Conservation (phyloP, 108 stramenopile genomes). For the Cylindrotheca fusiformis region DNA sequence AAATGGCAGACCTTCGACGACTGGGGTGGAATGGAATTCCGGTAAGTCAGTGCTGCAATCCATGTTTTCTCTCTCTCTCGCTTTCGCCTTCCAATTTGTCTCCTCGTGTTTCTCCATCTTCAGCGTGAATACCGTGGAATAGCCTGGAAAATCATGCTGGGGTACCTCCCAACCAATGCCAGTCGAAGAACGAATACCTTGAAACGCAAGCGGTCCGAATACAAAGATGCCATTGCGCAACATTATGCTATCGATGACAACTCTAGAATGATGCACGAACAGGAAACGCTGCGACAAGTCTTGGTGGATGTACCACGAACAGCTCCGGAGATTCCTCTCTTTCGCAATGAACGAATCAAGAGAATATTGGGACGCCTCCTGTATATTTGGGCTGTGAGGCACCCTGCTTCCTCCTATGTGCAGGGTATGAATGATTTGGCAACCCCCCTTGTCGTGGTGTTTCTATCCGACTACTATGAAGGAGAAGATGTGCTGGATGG, state of each 20-base stretch:
- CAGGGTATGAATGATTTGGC: slow-evolving; percentile 98
- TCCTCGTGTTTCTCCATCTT: neutral
- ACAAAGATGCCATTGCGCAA: slow-evolving; percentile 74
- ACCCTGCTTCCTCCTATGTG: slow-evolving; percentile 95
- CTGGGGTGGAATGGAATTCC: slow-evolving; percentile 86
- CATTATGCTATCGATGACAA: slow-evolving; percentile 87
- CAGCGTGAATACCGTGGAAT: slow-evolving; percentile 53
- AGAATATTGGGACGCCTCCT: slow-evolving; percentile 77
- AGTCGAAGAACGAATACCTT: slow-evolving; percentile 56
- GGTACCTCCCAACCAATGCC: slow-evolving; percentile 76
- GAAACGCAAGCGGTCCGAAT: slow-evolving; percentile 75
- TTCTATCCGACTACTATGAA: slow-evolving; percentile 75
- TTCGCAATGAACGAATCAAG: slow-evolving; percentile 90
- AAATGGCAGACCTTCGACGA: slow-evolving; percentile 60
- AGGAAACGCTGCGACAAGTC: slow-evolving; percentile 94
- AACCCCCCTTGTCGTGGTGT: slow-evolving; percentile 89
- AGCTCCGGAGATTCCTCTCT: slow-evolving; percentile 86
- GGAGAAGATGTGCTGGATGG: slow-evolving; percentile 59
- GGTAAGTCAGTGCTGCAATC: slow-evolving; percentile 16
- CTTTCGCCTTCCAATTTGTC: neutral
- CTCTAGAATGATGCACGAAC: slow-evolving; percentile 82
- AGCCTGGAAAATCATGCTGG: slow-evolving; percentile 78
- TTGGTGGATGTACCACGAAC: slow-evolving; percentile 97
- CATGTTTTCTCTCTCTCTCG: neutral
- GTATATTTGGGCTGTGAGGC: slow-evolving; percentile 97